Evolutionary conservation across 2,329 filamentous ascomycete species (phyloP).

Genomic region (Calonectria montana): DNA sequence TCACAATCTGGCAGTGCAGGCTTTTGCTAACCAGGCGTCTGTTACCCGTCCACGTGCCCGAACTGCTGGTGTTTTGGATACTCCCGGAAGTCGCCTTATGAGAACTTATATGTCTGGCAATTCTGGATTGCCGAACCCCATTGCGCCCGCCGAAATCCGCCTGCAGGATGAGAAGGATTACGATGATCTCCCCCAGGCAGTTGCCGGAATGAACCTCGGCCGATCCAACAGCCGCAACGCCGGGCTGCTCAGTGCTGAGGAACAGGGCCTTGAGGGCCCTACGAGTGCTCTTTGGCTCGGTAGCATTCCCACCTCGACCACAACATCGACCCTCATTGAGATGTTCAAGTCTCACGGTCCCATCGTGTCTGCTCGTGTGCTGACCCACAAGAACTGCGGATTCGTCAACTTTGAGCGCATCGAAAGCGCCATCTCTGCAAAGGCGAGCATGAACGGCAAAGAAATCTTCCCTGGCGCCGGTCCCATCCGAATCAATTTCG

Average conservation of each 20-base stretch:
- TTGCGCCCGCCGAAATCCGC: conserved; percentile 80
- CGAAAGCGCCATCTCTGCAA: conserved; percentile 91
- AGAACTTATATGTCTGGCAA: conserved; percentile 81
- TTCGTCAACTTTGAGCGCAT: conserved; percentile 97
- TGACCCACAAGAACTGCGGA: conserved; percentile 98
- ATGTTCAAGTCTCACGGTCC: conserved; percentile 95
- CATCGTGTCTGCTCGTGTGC: conserved; percentile 89
- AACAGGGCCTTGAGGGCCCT: conserved; percentile 85
- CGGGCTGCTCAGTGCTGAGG: conserved; percentile 77
- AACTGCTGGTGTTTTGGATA: conserved; percentile 91
- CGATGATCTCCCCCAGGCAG: conserved; percentile 82
- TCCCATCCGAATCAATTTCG: conserved; percentile 95
- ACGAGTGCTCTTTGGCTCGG: conserved; percentile 97
- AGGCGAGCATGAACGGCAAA: conserved; percentile 90
- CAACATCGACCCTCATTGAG: conserved; percentile 91
- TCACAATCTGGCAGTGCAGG: conserved; percentile 93
- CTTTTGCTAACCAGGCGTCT: conserved; percentile 86
- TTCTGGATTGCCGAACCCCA: conserved; percentile 76
- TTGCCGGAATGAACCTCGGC: conserved; percentile 82
- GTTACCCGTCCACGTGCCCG: conserved; percentile 86
- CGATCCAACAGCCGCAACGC: conserved; percentile 74
- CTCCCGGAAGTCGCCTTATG: conserved; percentile 73
- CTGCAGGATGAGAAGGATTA: conserved; percentile 82
- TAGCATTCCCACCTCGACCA: conserved; percentile 96
- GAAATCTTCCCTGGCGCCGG: conserved; percentile 98